Evolutionary conservation across 495 filamentous ascomycete species (phyloP), one percentile per base, ranked within the genome.

Genomic region (Talaromyces proteolyticus): DNA sequence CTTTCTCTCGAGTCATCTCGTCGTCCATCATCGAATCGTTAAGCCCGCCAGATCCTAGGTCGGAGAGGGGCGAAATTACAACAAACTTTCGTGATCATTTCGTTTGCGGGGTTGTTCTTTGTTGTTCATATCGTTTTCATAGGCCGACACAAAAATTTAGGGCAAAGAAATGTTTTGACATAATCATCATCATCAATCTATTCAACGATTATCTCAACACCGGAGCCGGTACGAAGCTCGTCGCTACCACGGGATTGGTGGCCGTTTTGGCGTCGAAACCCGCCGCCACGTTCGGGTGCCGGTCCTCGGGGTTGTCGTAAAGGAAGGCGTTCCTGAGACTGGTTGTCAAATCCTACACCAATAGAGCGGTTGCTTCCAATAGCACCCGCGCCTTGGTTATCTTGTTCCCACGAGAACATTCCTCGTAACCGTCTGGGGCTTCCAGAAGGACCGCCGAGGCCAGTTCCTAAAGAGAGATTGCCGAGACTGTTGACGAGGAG

Each of bases 311-410:
- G 89, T 65, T 95, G 89, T 53, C 91, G 77, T 54, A 91, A 81
- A 43, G 88, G 87, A 52, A 84, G 78, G 54, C 79, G 73, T 62
- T 83, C 85, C 52, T 83, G 80, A 46, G 77, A 76, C 53, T 75
- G 76, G 49, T 77, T 78, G 53, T 87, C 84, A 65, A 78, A 83
- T 56, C 69, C 72, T 41, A 81, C 75, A 60, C 82, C 86, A 55
- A 76, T 77, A 20, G 88, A 81, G 53, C 91, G 82, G 62, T 95
- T 90, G 66, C 90, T 91, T 53, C 91, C 89, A 59, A 94, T 95
- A 36, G 89, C 81, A 2, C 88, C 90, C 49, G 68, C 71, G 55
- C 64, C 66, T 69, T 69, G 78, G 58, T 54, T 84, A 70, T 77
- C 78, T 75, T 68, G 77, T 53, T 76, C 82, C 81, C 70, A 81